phyloP scores from a whole-genome alignment of 225 moss, liverwort and hornwort genomes.

The Pseudoscleropodium purum region DNA sequence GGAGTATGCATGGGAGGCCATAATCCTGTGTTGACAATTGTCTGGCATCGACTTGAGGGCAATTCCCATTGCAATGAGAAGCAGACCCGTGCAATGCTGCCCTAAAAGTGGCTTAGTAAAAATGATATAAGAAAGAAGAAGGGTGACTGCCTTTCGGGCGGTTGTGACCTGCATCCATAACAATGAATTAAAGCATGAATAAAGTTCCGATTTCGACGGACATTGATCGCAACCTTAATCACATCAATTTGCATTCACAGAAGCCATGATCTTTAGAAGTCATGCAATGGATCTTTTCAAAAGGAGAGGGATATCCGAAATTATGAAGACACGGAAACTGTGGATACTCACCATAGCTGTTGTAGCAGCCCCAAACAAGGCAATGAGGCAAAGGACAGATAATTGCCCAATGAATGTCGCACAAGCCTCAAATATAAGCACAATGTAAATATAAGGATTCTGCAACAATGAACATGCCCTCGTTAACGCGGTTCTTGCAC shows the following conservation, averaged over 20 bases:
- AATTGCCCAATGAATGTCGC: slow-evolving; percentile 83
- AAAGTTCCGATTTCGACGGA: not conserved
- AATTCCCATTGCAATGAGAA: slow-evolving; percentile 76
- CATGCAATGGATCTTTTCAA: not conserved
- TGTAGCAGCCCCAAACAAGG: slow-evolving; percentile 80
- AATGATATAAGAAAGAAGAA: slow-evolving; percentile 75
- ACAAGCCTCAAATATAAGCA: slow-evolving; percentile 70
- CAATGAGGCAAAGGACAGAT: slow-evolving; percentile 73
- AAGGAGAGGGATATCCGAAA: not conserved
- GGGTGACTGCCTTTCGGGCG: slow-evolving; percentile 73
- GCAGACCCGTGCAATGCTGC: slow-evolving; percentile 65
- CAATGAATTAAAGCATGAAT: not conserved
- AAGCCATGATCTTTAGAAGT: not conserved
- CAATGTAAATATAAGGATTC: slow-evolving; percentile 63
- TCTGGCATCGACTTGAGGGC: slow-evolving; percentile 66
- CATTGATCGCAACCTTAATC: not conserved
- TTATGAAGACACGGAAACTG: not conserved
- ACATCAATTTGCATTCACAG: not conserved
- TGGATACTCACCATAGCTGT: slow-evolving; percentile 69
- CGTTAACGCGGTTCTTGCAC: not conserved
- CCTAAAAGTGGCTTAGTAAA: slow-evolving; percentile 77
- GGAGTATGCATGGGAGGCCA: not conserved
- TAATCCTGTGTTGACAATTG: slow-evolving; percentile 13
- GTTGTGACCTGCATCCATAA: slow-evolving; percentile 62
- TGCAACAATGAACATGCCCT: slow-evolving; percentile 17